phyloP scores from a whole-genome alignment of 106 monocot genomes.

The Triglochin maritima region DNA sequence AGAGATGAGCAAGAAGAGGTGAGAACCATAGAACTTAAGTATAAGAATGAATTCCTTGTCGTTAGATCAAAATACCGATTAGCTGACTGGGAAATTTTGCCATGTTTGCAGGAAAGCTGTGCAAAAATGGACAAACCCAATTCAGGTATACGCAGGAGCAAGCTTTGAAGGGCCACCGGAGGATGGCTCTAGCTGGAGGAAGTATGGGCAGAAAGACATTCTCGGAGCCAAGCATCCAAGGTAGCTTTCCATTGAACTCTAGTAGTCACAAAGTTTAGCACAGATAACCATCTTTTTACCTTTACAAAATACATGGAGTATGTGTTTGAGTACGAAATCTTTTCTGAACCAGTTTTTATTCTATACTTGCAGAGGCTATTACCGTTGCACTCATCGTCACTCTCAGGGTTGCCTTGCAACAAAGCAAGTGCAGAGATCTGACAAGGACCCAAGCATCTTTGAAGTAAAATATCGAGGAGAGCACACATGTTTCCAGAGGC shows the following conservation, averaged over 20 bases:
- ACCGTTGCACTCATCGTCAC: constrained; percentile 28
- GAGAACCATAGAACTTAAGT: background rate
- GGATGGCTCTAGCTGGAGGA: constrained; percentile 55
- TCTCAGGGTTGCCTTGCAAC: constrained; percentile 28
- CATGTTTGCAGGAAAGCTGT: constrained; percentile 20
- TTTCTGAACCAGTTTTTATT: background rate
- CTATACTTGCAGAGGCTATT: constrained; percentile 31
- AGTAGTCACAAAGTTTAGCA: background rate
- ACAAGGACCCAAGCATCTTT: constrained; percentile 26
- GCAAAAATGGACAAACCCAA: constrained; percentile 17
- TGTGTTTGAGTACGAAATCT: background rate
- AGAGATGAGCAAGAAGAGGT: constrained; percentile 56
- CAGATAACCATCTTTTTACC: background rate
- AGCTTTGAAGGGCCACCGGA: constrained; percentile 12
- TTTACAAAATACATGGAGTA: background rate
- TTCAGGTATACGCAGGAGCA: constrained; percentile 3
- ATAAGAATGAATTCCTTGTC: background rate
- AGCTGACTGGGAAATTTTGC: constrained; percentile 1
- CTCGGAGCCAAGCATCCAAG: constrained; percentile 39
- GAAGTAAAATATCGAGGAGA: constrained; percentile 26
- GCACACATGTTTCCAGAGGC: constrained; percentile 17
- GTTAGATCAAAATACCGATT: background rate
- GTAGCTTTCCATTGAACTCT: constrained; percentile 13
- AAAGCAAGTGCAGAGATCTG: constrained; percentile 39
- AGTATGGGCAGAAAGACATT: constrained; percentile 56